Base-by-base conservation (phyloP, 2,329 filamentous ascomycete species). In the Rutstroemia sp. region DNA sequence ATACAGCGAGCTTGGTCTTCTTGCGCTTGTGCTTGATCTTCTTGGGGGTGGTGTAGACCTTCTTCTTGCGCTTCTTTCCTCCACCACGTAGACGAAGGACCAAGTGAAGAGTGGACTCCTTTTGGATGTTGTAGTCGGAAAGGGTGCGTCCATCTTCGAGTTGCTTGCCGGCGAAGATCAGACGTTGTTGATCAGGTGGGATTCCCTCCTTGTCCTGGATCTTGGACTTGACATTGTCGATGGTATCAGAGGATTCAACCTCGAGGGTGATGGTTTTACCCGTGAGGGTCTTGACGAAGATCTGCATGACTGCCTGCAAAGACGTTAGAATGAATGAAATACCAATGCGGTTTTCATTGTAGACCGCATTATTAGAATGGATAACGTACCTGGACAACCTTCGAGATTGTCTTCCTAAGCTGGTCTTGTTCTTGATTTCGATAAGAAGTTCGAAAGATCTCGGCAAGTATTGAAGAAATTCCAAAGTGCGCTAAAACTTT, bases 1-100 rank as follows among this genome's bases (percentile, higher is more conserved):
- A 92, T 70, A 99, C 92, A 73, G 94, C 94, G 77, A 99, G 82
- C 88, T 99, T 99, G 86, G 89, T 96, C 92, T 99, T 99, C 91
- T 97, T 99, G 83, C 91, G 88, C 92, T 99, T 99, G 88, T 99
- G 94, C 94, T 99, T 99, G 88, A 99, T 99, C 91, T 99, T 99
- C 92, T 99, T 99, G 77, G 94, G 94, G 73, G 94, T 99, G 76
- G 90, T 97, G 89, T 99, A 99, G 70, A 99, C 94, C 92, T 99
- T 99, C 91, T 96, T 96, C 90, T 99, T 99, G 79, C 95, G 87
- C 89, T 97, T 96, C 91, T 99, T 99, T 75, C 78, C 92, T 78
- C 92, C 94, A 84, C 94, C 94, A 84, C 92, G 94, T 62, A 99
- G 91, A 75, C 94, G 90, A 71, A 99, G 87, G 71, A 99, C 94